These are phyloP conservation scores for Syzygium aqueum DNA, from an alignment of 345 rosid species.

Conservation along the genomic window DNA sequence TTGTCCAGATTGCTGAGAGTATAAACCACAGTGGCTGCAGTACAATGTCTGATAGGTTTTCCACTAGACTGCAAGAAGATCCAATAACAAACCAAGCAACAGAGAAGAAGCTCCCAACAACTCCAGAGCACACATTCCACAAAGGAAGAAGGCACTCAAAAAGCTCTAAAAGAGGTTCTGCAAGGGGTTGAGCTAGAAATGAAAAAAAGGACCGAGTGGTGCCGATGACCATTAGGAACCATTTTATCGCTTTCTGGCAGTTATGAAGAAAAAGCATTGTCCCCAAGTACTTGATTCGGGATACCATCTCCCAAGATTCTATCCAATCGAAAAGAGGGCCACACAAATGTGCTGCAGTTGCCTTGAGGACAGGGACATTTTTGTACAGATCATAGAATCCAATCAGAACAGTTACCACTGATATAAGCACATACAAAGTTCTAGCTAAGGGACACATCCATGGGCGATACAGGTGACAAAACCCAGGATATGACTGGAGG, in stretches of 20 bases:
- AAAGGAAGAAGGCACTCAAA: conserved; percentile 47
- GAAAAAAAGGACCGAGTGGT: conserved; percentile 55
- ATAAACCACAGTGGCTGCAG: conserved; percentile 52
- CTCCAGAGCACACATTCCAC: conserved; percentile 47
- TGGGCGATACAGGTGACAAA: conserved; percentile 87
- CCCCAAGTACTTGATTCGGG: conserved; percentile 92
- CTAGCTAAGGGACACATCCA: conserved; percentile 99
- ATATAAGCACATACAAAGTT: conserved; percentile 70
- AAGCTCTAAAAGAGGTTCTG: conserved; percentile 37
- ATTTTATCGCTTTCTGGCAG: conserved; percentile 71
- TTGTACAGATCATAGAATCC: conserved; percentile 96
- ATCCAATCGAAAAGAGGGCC: conserved; percentile 95
- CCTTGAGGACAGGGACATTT: conserved; percentile 94
- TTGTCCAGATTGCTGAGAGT: conserved; percentile 38
- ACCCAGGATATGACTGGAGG: conserved; percentile 93
- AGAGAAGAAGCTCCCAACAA: conserved; percentile 40
- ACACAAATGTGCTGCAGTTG: conserved; percentile 72
- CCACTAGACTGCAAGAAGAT: conserved; percentile 34
- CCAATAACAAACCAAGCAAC: conserved; percentile 35
- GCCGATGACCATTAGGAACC: conserved; percentile 45
- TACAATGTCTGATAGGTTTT: conserved; percentile 39
- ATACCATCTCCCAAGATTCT: conserved; percentile 97
- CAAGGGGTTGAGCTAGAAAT: conserved; percentile 47
- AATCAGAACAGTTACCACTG: conserved; percentile 69
- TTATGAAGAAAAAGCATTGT: conserved; percentile 96